Conservation (phyloP, 805 yeast species). For the Wickerhamomyces bovis region DNA sequence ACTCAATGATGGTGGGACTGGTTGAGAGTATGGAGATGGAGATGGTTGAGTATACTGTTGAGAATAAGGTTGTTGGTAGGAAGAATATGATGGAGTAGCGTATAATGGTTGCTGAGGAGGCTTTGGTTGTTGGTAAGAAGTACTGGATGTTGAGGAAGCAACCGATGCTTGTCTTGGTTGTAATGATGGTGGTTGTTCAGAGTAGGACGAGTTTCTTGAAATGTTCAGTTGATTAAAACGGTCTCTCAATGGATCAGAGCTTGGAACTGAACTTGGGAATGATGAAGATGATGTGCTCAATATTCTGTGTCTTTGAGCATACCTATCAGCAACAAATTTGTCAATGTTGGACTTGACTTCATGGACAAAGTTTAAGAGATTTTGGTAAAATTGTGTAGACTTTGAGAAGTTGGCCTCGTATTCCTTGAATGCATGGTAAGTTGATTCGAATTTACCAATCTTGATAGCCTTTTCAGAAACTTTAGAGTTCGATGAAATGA, state of each 20-base stretch:
- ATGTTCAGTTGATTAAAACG: conserved; percentile 17
- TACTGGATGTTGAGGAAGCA: conserved; percentile 5
- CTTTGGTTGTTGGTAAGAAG: conserved; percentile 2
- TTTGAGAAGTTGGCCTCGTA: conserved; percentile 53
- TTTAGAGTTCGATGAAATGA: conserved; percentile 35
- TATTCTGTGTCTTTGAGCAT: conserved; percentile 19
- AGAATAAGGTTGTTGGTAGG: conserved; percentile 4
- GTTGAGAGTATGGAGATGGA: conserved; percentile 9
- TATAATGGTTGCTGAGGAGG: conserved; percentile 2
- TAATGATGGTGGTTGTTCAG: conserved; percentile 1
- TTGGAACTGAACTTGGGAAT: conserved; percentile 3
- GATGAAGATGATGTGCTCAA: conserved; percentile 6
- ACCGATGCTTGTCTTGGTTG: conserved; percentile 11
- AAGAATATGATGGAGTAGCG: conserved; percentile 11
- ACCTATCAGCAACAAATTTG: conserved; percentile 21
- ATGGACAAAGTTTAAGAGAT: conserved; percentile 26
- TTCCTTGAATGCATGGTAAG: conserved; percentile 52
- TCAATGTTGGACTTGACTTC: conserved; percentile 18
- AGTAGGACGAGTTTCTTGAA: conserved; percentile 12
- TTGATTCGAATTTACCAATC: conserved; percentile 38
- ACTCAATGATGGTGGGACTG: neutral
- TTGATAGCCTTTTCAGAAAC: conserved; percentile 35
- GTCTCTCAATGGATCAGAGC: conserved; percentile 11
- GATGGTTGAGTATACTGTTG: conserved; percentile 6
- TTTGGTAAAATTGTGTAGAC: conserved; percentile 60